Base-by-base conservation (phyloP, 176 grass and related monocot genomes). In the Stipa capillata region DNA sequence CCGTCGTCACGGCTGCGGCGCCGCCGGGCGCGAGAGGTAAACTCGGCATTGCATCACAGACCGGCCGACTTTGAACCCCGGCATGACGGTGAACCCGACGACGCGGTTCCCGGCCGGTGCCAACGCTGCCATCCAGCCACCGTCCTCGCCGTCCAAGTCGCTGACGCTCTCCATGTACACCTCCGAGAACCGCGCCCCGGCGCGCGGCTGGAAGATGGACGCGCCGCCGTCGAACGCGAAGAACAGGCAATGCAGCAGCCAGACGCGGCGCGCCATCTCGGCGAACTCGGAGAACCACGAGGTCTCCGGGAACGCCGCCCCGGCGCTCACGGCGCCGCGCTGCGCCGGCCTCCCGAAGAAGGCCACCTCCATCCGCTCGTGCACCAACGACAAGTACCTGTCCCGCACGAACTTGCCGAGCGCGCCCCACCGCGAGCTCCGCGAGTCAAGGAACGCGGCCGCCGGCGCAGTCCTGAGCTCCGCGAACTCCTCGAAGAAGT, bases 151-250 rank as follows among this genome's bases (percentile, higher is more conserved):
- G 16, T 79, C 85, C 8, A 18, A 53, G 73, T 88, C 84, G 15
- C 43, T 79, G 32, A 91, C 83, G 69, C 84, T 95, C 78, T 94
- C 96, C 96, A 95, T 98, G 85, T 94, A 94, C 34, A 98, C 90
- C 77, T 94, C 90, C 20, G 92, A 94, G 85, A 94, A 98, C 56
- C 92, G 80, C 0, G 70, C 61, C 4, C 95, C 87, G 27, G 80
- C 39, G 2, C 64, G 74, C 35, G 77, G 72, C 74, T 92, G 95
- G 82, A 98, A 98, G 25, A 93, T 77, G 48, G 80, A 83, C 4
- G 75, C 77, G 18, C 11, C 51, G 51, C 62, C 43, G 70, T 89
- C 91, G 40, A 91, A 90, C 13, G 94, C 61, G 82, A 81, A 86
- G 79, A 91, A 91, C 33, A 97, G 82, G 69, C 91, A 91, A 55